phyloP scores from a whole-genome alignment of 148 eudicot genomes.

The Chenopodium suecicum region DNA sequence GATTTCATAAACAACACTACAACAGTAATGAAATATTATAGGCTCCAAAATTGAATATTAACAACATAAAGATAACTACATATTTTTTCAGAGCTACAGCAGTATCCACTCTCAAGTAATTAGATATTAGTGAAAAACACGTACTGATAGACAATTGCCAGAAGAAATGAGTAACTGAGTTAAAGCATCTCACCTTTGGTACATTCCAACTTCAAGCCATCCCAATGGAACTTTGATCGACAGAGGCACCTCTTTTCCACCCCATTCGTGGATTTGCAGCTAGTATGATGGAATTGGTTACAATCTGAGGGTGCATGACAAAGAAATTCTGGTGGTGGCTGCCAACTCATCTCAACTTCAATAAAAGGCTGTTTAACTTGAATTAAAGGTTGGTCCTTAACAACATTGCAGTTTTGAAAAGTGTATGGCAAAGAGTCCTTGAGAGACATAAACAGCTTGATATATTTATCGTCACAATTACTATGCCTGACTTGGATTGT shows the following conservation, averaged over 20 bases:
- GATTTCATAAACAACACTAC: no score
- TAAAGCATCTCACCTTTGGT: slow-evolving; percentile 5
- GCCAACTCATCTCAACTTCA: slow-evolving; percentile 26
- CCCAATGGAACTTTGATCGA: slow-evolving; percentile 11
- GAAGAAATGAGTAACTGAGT: no score
- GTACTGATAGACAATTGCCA: no score
- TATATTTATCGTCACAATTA: slow-evolving; percentile 14
- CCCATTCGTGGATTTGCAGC: slow-evolving; percentile 15
- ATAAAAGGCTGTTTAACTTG: background rate
- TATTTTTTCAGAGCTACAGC: no score
- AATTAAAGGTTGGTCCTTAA: background rate
- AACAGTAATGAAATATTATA: no score
- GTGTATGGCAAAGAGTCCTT: slow-evolving; percentile 1
- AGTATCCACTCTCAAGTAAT: no score
- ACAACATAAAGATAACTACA: background rate
- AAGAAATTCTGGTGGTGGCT: slow-evolving; percentile 14
- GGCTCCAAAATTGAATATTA: no score
- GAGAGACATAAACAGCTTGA: background rate
- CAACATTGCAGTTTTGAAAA: slow-evolving; percentile 9
- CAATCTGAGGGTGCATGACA: slow-evolving; percentile 22
- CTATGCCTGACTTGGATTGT: slow-evolving; percentile 8
- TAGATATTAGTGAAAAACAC: no score
- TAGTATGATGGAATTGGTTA: slow-evolving; percentile 17
- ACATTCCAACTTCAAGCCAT: slow-evolving; percentile 10
- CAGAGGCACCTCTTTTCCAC: slow-evolving; percentile 27